Evolutionary conservation across 768 basidiomycete species (phyloP), one percentile per base, ranked within the genome.

Genomic region (Termitomyces sp.): DNA sequence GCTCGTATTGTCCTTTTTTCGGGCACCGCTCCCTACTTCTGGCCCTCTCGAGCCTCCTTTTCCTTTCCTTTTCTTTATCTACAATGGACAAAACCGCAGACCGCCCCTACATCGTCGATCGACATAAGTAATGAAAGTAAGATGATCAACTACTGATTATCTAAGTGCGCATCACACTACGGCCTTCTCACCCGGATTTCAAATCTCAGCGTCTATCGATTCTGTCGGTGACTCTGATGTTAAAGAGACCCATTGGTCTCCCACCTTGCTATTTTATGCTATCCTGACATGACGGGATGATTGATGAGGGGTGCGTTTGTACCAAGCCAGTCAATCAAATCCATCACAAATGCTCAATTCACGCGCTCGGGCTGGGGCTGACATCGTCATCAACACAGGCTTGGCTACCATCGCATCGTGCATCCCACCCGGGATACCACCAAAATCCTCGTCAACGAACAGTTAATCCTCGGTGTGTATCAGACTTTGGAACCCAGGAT

Each of bases 101-200:
- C 88, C 83, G 64, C 73, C 81, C 64, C 61, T 89, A 92, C 71
- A 79, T 92, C 84, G 4, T 28, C 28, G 28, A 28, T 28, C 4
- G 91, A 93, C 76, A 92, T 92, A n/a, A n/a, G n/a, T n/a, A 91
- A 92, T 92, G 90, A 93, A 93, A 89, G 91, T 89, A 39, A 16
- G 79, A 28, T 28, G 28, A 28, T 28, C 28, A 28, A 28, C 28
- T 28, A n/a, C n/a, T n/a, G n/a, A n/a, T n/a, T 73, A 9, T 1
- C 5, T 2, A n/a, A n/a, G n/a, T 12, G 4, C 22, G 9, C 22
- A 12, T 24, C 45, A 0, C 4, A 4, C 12, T 22, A 12, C 11
- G 24, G 46, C 22, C 40, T 51, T 28, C 45, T 53, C 46, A 49
- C 55, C 63, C 53, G 39, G n/a, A n/a, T n/a, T n/a, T n/a, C n/a